phyloP scores from a whole-genome alignment of 2,329 filamentous ascomycete species.

The Didymella pinodella region DNA sequence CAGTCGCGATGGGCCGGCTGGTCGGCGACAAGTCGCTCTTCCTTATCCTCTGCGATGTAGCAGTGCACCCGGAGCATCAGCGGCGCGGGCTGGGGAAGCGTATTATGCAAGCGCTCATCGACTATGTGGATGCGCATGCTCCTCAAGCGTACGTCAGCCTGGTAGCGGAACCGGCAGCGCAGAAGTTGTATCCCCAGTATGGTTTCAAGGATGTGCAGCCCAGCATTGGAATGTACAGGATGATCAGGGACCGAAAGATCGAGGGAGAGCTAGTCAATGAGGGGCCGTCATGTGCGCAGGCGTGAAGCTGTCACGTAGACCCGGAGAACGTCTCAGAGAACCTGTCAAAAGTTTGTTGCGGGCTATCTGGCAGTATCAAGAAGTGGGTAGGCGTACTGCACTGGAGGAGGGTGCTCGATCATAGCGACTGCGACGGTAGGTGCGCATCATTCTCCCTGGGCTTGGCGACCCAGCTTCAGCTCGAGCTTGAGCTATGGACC shows the following conservation, averaged over 20 bases:
- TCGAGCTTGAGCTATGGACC: not conserved
- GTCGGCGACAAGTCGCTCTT: conserved; percentile 63
- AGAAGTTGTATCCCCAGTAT: conserved; percentile 56
- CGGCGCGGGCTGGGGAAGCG: conserved; percentile 57
- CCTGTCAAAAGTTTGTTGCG: not conserved
- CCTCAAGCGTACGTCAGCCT: conserved; percentile 57
- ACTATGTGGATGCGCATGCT: conserved; percentile 52
- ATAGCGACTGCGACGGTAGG: not conserved
- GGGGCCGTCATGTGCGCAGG: conserved; percentile 3
- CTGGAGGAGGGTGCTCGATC: not conserved
- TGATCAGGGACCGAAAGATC: conserved; percentile 28
- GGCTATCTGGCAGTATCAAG: not conserved
- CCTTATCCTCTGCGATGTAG: conserved; percentile 61
- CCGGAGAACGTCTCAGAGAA: not conserved
- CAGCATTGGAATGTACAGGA: conserved; percentile 44
- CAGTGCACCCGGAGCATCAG: conserved; percentile 59
- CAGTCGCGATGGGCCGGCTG: conserved; percentile 61
- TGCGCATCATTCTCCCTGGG: not conserved
- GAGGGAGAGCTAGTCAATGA: conserved; percentile 23
- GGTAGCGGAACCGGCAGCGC: conserved; percentile 57
- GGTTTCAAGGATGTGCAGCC: conserved; percentile 56
- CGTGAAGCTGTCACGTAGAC: conserved; percentile 3
- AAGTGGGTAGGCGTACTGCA: not conserved
- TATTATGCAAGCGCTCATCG: conserved; percentile 55
- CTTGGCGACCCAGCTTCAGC: not conserved